Base-by-base conservation (phyloP, 2,329 filamentous ascomycete genomes). In the Trichoderma harzianum region DNA sequence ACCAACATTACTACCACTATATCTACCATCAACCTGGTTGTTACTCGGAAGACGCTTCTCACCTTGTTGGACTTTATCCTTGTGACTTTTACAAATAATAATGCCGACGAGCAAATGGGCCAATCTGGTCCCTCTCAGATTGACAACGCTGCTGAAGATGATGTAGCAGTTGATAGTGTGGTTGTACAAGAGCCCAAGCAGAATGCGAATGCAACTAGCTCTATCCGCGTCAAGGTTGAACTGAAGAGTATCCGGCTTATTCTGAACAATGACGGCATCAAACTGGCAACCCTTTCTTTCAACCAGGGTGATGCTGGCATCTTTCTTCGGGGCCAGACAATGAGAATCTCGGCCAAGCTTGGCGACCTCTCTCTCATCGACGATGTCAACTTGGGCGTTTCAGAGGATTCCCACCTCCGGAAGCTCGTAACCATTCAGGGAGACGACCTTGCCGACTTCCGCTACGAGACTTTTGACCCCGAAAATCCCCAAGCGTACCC, bases 211-310 rank as follows among this genome's bases (percentile, higher is more conserved):
- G 57, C 36, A 30, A 84, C 78, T 6, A 92, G 93, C 70, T 97
- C 96, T 74, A 96, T 99, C 75, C 90, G 94, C 28, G 95, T 99
- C 80, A 97, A 97, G 81, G 91, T 97, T 55, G 92, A 98, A 73
- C 84, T 99, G 74, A 97, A 97, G 83, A 95, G 93, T 83, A 97
- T 99, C 74, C 90, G 94, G 3, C 86, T 99, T 32, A 95, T 99
- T 74, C 86, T 99, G 70, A 99, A 99, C 80, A 98, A 99, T 75
- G 97, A 99, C 79, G 96, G 96, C 0, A 97, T 98, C 72, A 90
- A 96, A 30, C 87, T 99, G 32, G 96, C 96, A 32, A 99, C 96
- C 0, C 83, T 99, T 21, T 96, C 94, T 69, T 90, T 99, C 77
- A 97, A 94, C 75, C 95, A 96, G 72, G 96, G 95, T 2, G 93